phyloP scores from a whole-genome alignment of 805 yeast species.

The Metschnikowia matae region DNA sequence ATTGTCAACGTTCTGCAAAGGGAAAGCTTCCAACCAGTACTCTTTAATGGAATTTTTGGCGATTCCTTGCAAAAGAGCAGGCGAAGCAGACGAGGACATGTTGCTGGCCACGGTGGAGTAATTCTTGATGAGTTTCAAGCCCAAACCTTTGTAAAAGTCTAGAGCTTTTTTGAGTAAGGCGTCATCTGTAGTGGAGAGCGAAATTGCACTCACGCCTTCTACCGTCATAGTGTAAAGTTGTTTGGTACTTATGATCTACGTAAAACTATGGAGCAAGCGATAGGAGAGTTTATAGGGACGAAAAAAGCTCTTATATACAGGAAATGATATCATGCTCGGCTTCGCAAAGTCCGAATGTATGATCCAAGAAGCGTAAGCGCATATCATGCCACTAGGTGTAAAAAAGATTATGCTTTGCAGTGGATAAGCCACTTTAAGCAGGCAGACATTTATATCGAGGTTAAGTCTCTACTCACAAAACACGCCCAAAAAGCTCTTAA shows the following conservation, averaged over 20 bases:
- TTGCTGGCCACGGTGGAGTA: slow-evolving; percentile 50
- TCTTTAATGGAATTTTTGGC: slow-evolving; percentile 65
- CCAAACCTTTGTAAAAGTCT: slow-evolving; percentile 56
- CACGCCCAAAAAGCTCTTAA: background rate
- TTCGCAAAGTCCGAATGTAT: slow-evolving; percentile 15
- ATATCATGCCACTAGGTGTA: background rate
- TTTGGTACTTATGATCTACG: background rate
- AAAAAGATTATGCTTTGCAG: background rate
- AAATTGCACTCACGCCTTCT: slow-evolving; percentile 48
- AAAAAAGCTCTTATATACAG: slow-evolving; percentile 2
- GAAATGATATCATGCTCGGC: slow-evolving; percentile 14
- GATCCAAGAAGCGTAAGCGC: slow-evolving; percentile 2
- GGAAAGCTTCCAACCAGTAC: slow-evolving; percentile 69
- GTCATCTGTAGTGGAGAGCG: slow-evolving; percentile 55
- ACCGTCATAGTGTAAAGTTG: slow-evolving; percentile 9
- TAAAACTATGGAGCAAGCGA: background rate
- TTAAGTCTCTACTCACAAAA: background rate
- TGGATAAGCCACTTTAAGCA: background rate
- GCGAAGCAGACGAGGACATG: slow-evolving; percentile 22
- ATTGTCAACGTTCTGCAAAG: slow-evolving; percentile 37
- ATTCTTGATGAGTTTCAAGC: slow-evolving; percentile 57
- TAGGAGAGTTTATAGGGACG: slow-evolving; percentile 7
- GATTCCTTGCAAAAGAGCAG: slow-evolving; percentile 43
- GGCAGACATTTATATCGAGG: background rate
- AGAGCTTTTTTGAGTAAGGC: slow-evolving; percentile 44